These are phyloP conservation scores for Hypoxylon lienhwacheense DNA, from an alignment of 495 filamentous ascomycete species.

Conservation along the genomic window DNA sequence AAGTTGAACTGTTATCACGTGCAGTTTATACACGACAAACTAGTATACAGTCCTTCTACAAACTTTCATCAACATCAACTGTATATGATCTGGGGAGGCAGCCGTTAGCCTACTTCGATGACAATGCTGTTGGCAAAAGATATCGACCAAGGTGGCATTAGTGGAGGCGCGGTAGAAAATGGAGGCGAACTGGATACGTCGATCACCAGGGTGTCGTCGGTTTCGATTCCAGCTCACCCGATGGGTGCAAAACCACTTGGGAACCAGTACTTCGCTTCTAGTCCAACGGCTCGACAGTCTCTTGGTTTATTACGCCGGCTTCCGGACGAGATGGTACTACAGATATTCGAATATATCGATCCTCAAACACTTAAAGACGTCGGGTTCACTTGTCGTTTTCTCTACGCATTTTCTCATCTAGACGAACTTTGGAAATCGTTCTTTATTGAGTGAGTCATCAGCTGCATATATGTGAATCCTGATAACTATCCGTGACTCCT, in stretches of 20 bases:
- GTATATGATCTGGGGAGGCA: constrained; percentile 22
- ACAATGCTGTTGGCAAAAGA: constrained; percentile 34
- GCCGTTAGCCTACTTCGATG: background rate
- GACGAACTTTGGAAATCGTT: constrained; percentile 92
- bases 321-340: constrained; percentile 80
- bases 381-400: constrained; percentile 81
- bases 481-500: background rate
- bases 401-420: constrained; percentile 81
- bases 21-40: too few relatives aligned
- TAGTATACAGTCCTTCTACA: too few relatives aligned
- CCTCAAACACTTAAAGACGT: constrained; percentile 61
- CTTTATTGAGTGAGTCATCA: constrained; percentile 75
- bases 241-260: constrained; percentile 84
- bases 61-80: too few relatives aligned
- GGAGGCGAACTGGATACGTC: constrained; percentile 25
- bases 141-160: constrained; percentile 22
- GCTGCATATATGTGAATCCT: constrained; percentile 12
- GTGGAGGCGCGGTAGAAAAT: constrained; percentile 11
- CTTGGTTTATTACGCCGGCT: constrained; percentile 65
- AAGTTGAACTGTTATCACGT: constrained; percentile 4
- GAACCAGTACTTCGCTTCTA: constrained; percentile 71
- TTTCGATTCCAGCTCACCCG: constrained; percentile 74
- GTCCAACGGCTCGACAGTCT: constrained; percentile 63
- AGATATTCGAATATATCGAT: constrained; percentile 76
- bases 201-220: constrained; percentile 33